A percentile compares a stretch with the other conserved stretches of the same genome.
Evolutionary conservation across 257 asterid genomes (phyloP).

Genomic region (Petunia secreta): DNA sequence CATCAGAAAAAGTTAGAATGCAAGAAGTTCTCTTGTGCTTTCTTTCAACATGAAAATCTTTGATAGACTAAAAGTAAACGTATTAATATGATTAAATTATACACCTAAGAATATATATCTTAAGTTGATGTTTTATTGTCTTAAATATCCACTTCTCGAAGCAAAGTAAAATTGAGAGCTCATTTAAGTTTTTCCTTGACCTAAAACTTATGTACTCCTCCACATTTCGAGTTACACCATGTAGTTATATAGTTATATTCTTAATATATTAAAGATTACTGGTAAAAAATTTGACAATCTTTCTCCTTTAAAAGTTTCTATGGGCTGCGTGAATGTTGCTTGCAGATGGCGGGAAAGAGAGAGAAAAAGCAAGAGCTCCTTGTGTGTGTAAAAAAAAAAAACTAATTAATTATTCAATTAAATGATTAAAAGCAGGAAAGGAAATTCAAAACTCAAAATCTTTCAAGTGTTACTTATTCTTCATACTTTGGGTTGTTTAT

Average conservation of each 20-base stretch:
- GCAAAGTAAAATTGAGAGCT: neutral
- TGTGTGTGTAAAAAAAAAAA: too few species aligned
- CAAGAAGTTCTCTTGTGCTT: too few species aligned
- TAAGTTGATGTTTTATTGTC: neutral
- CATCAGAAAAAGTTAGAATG: too few species aligned
- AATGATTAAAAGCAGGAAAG: too few species aligned
- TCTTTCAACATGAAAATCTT: too few species aligned
- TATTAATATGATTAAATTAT: too few species aligned
- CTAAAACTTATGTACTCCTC: neutral
- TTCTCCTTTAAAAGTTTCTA: neutral
- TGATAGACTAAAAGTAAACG: too few species aligned
- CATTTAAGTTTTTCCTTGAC: neutral
- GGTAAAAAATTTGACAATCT: neutral
- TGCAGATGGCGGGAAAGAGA: constrained; percentile 20
- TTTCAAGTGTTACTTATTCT: too few species aligned
- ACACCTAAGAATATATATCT: neutral
- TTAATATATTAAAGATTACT: neutral
- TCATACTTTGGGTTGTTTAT: too few species aligned
- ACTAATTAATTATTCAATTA: too few species aligned
- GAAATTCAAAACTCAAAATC: too few species aligned
- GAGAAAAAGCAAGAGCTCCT: neutral
- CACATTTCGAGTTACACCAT: neutral
- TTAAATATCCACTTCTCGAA: neutral
- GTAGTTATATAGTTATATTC: too few species aligned
- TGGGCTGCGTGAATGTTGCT: constrained; percentile 4